Base-by-base conservation (phyloP, 345 rosid species). In the Kandelia obovata region DNA sequence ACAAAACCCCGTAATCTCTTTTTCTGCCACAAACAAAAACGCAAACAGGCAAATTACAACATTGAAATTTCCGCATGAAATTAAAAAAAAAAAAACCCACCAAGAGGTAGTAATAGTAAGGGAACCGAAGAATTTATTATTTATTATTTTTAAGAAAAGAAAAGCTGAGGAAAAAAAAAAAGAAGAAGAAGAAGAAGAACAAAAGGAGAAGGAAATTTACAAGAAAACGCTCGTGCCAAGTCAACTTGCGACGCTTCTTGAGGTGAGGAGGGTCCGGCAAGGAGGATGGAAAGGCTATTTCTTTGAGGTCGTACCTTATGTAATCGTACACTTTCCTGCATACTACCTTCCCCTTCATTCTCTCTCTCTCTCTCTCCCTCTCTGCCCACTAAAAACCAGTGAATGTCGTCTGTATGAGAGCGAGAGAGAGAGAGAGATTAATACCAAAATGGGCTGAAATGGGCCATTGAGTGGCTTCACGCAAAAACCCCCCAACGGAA, bases 261-360 rank as follows among this genome's bases (percentile, higher is more conserved):
- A 90, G 58, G 83, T 87, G 93, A 69, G 97, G 96, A 76, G 97
- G 96, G 80, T 88, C 92, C 15, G 96, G 96, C 39, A 95, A 79
- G 17, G 97, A 91, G 0, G 98, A 91, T 25, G 97, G 97, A 67
- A 94, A 94, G 1, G 94, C 92, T 37, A 92, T 95, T 80, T 92
- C 98, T 76, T 87, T 95, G 69, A 90, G 76, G 79, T 95, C 96
- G 76, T 87, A 81, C 23, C 96, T 88, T 55, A 90, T 69, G 78
- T 95, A 88, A 72, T 90, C 86, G 64, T 75, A 88, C 61, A 87
- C 77, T 67, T 95, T 90, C 61, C 86, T 72, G 53, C 80, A 82
- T 5, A 75, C 86, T 11, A 81, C 84, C 58, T 69, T 88, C 73
- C 83, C 37, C 83, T 88, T 94, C 96, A 87, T 87, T 43, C 49